Conservation (phyloP, 2,329 filamentous ascomycete species). For the Plenodomus lindquistii region DNA sequence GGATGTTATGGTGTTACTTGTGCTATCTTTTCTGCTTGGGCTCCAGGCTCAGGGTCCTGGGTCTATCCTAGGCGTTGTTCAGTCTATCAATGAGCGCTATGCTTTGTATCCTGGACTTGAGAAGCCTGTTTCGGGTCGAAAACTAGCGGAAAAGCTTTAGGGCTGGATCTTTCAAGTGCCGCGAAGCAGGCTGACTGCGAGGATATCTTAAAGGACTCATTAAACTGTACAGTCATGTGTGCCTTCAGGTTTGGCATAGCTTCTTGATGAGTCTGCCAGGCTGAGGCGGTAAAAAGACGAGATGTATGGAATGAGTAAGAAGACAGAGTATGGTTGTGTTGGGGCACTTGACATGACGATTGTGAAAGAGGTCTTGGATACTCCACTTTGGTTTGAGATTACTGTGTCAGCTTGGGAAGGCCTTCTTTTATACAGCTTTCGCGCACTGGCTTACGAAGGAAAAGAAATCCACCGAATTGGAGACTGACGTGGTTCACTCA, state of each 20-base stretch:
- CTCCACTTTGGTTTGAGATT: background rate
- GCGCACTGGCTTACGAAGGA: background rate
- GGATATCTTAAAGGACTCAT: constrained; percentile 3
- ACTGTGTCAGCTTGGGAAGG: background rate
- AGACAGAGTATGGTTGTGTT: background rate
- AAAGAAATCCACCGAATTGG: background rate
- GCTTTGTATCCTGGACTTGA: constrained; percentile 13
- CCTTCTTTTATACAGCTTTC: background rate
- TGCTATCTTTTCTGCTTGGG: background rate
- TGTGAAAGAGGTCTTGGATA: background rate
- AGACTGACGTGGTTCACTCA: background rate
- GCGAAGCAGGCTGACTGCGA: constrained; percentile 14
- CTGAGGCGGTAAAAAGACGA: no score
- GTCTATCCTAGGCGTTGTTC: constrained; percentile 27
- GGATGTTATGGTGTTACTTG: constrained; percentile 64
- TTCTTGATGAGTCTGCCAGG: no score
- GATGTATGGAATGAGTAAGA: no score
- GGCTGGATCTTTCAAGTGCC: constrained; percentile 13
- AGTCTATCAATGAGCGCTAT: constrained; percentile 14
- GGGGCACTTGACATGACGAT: background rate
- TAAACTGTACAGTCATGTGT: no score
- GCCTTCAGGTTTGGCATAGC: no score
- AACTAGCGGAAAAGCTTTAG: constrained; percentile 18
- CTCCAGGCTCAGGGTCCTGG: constrained; percentile 54
- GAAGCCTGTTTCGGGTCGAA: constrained; percentile 23